phyloP scores from a whole-genome alignment of 257 asterid species.

The Solanum medicagineum region DNA sequence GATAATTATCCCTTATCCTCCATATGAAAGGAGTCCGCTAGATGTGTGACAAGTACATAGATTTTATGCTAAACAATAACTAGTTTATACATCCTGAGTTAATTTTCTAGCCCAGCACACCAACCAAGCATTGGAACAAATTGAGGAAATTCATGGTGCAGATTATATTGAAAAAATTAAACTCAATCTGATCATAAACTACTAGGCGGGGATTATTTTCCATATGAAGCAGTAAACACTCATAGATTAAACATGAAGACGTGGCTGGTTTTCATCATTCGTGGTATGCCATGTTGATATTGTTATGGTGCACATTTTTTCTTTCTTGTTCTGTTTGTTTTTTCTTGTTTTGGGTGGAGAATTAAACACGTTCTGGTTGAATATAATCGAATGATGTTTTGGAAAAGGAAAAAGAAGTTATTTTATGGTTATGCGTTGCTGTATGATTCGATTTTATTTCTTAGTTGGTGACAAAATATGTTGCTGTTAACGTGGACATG shows the following conservation, averaged over 20 bases:
- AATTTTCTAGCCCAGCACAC: not conserved
- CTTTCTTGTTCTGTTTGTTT: not conserved
- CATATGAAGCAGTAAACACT: constrained; percentile 30
- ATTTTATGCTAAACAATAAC: not conserved
- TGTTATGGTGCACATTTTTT: constrained; percentile 21
- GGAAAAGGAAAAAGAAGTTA: not conserved
- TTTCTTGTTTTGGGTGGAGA: not conserved
- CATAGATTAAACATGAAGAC: constrained; percentile 23
- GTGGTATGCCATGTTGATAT: constrained; percentile 39
- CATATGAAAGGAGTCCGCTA: no score
- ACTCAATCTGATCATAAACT: constrained; percentile 16
- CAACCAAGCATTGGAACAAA: not conserved
- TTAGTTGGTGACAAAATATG: not conserved
- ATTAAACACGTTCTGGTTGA: not conserved
- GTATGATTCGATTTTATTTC: not conserved
- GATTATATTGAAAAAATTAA: not conserved
- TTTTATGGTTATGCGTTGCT: not conserved
- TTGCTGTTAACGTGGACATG: not conserved
- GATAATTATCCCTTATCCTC: no score
- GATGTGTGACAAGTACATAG: not conserved
- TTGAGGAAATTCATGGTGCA: not conserved
- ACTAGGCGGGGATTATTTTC: constrained; percentile 27
- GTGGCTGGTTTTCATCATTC: constrained; percentile 10
- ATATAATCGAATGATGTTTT: not conserved
- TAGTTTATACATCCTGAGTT: not conserved